phyloP scores from a whole-genome alignment of 1,139 yeast species.

The Wickerhamomyces sp. region DNA sequence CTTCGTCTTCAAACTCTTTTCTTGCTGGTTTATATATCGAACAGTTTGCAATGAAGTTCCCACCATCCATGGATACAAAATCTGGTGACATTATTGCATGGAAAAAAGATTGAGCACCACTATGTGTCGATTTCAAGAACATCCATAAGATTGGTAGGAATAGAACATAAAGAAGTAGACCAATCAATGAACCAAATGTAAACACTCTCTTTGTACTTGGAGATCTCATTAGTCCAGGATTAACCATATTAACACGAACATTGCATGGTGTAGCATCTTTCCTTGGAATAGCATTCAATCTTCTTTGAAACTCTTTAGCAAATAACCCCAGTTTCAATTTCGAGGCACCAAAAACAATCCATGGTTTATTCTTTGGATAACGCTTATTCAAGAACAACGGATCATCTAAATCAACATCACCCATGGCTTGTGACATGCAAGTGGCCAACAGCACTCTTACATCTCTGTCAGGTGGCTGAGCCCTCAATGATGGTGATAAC shows the following conservation, averaged over 20 bases:
- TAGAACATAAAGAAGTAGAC: constrained; percentile 60
- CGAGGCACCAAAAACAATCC: constrained; percentile 77
- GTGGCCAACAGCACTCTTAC: constrained; percentile 74
- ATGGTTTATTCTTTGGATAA: constrained; percentile 61
- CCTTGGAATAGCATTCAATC: constrained; percentile 37
- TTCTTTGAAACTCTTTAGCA: constrained; percentile 69
- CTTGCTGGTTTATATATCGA: constrained; percentile 53
- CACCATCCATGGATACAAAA: constrained; percentile 54
- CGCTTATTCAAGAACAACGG: constrained; percentile 57
- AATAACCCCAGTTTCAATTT: constrained; percentile 72
- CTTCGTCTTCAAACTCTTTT: constrained; percentile 56
- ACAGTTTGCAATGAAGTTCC: constrained; percentile 71
- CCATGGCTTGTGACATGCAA: constrained; percentile 75
- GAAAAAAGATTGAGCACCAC: constrained; percentile 77
- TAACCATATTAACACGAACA: constrained; percentile 69
- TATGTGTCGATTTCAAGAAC: constrained; percentile 63
- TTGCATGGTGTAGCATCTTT: constrained; percentile 62
- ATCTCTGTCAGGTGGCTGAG: constrained; percentile 93
- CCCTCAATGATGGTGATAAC: constrained; percentile 72
- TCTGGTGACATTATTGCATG: constrained; percentile 73
- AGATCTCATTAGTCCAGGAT: constrained; percentile 90
- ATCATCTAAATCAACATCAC: constrained; percentile 59
- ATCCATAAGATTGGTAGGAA: constrained; percentile 82
- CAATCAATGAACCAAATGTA: constrained; percentile 72
- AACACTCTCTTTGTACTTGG: constrained; percentile 77